These are phyloP conservation scores for Arctostaphylos glauca DNA, from an alignment of 148 eudicot species.

Conservation along the genomic window DNA sequence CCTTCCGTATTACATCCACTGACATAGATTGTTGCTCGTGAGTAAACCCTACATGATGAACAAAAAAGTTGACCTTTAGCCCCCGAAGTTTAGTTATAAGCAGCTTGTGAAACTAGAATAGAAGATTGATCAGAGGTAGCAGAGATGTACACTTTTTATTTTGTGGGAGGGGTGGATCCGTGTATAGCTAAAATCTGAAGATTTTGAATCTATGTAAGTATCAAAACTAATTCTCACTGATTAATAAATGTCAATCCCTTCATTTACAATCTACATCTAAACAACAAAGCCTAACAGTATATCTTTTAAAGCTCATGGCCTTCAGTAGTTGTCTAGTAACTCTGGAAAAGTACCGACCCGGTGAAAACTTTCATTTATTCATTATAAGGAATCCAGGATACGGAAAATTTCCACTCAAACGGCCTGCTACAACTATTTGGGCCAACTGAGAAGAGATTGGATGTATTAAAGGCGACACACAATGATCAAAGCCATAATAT, in stretches of 20 bases:
- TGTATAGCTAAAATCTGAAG: neutral
- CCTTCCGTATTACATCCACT: conserved; percentile 65
- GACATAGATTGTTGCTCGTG: conserved; percentile 74
- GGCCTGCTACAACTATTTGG: neutral
- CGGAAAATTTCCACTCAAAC: neutral
- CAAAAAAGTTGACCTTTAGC: neutral
- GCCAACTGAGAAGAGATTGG: neutral
- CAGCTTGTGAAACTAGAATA: neutral
- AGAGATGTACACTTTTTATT: neutral
- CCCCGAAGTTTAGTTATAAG: neutral
- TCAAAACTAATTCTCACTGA: neutral
- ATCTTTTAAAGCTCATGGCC: neutral
- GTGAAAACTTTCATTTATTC: neutral
- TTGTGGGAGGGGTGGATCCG: neutral
- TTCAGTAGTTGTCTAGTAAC: neutral
- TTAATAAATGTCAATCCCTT: neutral
- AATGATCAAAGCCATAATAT: neutral
- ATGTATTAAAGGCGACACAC: neutral
- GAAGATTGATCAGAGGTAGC: neutral
- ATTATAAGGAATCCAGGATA: neutral
- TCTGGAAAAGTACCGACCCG: neutral
- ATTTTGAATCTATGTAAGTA: neutral
- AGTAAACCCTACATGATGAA: conserved; percentile 53
- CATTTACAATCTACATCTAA: neutral
- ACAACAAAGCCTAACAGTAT: neutral